A percentile compares a stretch with the other conserved stretches of the same genome.
Conservation (phyloP, 2,329 filamentous ascomycete genomes). For the Aureobasidium sp. region DNA sequence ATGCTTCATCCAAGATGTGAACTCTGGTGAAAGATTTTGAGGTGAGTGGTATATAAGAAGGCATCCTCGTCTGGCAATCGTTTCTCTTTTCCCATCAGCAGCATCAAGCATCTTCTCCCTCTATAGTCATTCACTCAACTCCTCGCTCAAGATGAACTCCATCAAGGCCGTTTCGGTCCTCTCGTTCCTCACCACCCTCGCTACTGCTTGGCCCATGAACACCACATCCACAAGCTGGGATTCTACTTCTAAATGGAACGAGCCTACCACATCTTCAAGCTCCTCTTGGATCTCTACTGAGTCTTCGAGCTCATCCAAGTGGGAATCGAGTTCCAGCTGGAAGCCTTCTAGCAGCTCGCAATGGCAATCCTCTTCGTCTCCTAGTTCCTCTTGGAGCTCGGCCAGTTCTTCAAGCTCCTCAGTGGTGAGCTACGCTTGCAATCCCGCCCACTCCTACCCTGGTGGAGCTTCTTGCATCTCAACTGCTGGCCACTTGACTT, state of each 20-base stretch:
- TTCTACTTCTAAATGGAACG: not conserved
- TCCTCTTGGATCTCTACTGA: conserved; percentile 17
- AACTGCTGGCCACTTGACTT: conserved; percentile 14
- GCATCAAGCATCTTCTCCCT: not conserved
- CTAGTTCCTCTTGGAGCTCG: not conserved
- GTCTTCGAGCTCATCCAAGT: not conserved
- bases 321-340: not conserved
- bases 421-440: conserved; percentile 10
- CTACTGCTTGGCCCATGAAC: not conserved
- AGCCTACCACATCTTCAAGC: conserved; percentile 11
- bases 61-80: not conserved
- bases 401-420: not conserved
- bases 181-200: not conserved
- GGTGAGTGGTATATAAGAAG: not conserved
- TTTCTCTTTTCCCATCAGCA: not conserved
- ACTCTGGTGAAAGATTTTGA: not conserved
- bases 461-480: not conserved
- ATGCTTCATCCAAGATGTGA: not conserved
- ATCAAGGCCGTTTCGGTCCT: conserved; percentile 8
- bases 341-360: not conserved
- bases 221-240: not conserved
- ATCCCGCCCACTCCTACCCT: not conserved
- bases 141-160: conserved; percentile 8
- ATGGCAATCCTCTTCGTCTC: not conserved
- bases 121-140: not conserved